Conservation (phyloP, 306 rosid species). For the Lupinus albus region DNA sequence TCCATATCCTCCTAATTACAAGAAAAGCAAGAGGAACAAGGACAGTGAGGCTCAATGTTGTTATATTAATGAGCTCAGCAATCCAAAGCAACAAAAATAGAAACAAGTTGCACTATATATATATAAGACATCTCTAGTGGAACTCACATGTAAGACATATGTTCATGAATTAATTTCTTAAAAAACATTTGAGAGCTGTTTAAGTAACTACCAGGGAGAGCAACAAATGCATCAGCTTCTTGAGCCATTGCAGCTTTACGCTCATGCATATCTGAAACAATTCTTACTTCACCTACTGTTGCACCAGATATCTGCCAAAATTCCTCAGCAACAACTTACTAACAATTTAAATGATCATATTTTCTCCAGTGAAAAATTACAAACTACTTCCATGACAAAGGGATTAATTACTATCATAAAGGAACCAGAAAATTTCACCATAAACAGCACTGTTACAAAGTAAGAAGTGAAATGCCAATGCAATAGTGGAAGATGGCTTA, state of each 20-base stretch:
- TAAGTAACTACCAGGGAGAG: slow-evolving; percentile 78
- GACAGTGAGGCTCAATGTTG: slow-evolving; percentile 8
- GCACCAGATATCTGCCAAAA: slow-evolving; percentile 82
- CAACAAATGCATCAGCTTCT: slow-evolving; percentile 93
- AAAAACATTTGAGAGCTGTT: slow-evolving; percentile 30
- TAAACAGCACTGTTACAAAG: slow-evolving; percentile 2
- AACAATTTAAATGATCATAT: slow-evolving; percentile 22
- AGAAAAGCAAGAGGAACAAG: neutral
- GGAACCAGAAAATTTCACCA: slow-evolving; percentile 19
- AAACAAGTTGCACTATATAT: slow-evolving; percentile 11
- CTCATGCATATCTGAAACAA: slow-evolving; percentile 93
- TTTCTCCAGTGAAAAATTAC: slow-evolving; percentile 23
- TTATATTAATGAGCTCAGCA: slow-evolving; percentile 3
- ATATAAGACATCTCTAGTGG: slow-evolving; percentile 11
- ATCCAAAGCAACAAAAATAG: neutral
- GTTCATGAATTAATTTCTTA: slow-evolving; percentile 16
- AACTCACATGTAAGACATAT: slow-evolving; percentile 30
- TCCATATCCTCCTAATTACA: slow-evolving; percentile 84
- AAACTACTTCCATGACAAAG: slow-evolving; percentile 31
- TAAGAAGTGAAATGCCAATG: slow-evolving; percentile 27
- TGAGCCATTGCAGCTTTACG: slow-evolving; percentile 93
- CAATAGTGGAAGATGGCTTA: slow-evolving; percentile 4
- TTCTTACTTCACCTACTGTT: slow-evolving; percentile 89
- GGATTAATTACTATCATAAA: slow-evolving; percentile 5
- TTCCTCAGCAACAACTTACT: slow-evolving; percentile 37